Percentiles rank a stretch among this genome's conserved stretches.
phyloP scores from a whole-genome alignment of 2,329 filamentous ascomycete species.

The Ophiocordyceps unilateralis region DNA sequence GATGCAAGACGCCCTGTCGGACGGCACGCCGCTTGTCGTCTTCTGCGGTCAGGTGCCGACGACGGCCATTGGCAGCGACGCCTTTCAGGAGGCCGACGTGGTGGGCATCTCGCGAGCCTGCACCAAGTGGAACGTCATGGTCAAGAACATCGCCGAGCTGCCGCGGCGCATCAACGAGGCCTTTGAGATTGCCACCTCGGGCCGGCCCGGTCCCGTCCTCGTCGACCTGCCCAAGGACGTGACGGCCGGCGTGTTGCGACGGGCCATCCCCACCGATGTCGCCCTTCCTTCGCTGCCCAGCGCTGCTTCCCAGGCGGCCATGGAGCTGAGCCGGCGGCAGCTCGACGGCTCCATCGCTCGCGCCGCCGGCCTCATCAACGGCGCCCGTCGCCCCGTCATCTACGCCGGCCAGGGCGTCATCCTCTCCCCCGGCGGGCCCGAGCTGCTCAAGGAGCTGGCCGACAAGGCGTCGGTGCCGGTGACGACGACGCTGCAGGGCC shows the following conservation, averaged over 20 bases:
- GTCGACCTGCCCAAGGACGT: constrained; percentile 96
- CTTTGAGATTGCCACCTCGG: constrained; percentile 92
- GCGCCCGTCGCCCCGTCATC: constrained; percentile 84
- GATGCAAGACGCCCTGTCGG: constrained; percentile 88
- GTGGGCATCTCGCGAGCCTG: constrained; percentile 86
- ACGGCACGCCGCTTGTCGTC: constrained; percentile 90
- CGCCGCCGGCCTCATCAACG: constrained; percentile 68
- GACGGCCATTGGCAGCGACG: constrained; percentile 79
- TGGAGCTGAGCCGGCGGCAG: constrained; percentile 55
- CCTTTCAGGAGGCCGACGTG: constrained; percentile 93
- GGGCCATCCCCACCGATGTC: constrained; percentile 62
- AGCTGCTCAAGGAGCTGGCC: constrained; percentile 66
- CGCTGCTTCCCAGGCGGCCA: constrained; percentile 67
- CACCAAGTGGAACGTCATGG: constrained; percentile 99
- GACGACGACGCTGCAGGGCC: constrained; percentile 85
- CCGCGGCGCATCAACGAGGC: constrained; percentile 92
- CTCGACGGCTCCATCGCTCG: constrained; percentile 57
- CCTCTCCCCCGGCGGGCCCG: constrained; percentile 59
- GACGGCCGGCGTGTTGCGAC: constrained; percentile 67
- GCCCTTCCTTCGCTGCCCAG: constrained; percentile 67
- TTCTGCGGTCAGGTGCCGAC: constrained; percentile 90
- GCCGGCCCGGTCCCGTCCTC: constrained; percentile 82
- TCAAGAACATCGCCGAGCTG: constrained; percentile 85
- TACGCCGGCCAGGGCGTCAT: constrained; percentile 89
- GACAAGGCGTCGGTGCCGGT: constrained; percentile 88